These are phyloP conservation scores for Cyclotella atomus DNA, from an alignment of 108 stramenopile species.

Conservation along the genomic window DNA sequence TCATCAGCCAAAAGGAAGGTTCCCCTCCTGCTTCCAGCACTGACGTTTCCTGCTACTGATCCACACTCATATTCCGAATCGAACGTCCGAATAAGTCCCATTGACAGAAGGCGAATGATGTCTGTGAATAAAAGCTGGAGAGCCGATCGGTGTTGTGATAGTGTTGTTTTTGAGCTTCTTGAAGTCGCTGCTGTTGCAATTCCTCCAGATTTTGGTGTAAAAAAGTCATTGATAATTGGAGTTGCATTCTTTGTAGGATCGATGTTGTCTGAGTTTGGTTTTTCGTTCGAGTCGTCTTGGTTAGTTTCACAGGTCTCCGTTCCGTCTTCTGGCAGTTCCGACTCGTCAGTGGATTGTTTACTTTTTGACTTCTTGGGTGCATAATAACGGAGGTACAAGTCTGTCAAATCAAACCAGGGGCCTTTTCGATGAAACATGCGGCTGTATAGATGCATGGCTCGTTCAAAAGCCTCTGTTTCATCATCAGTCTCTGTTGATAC, in stretches of 20 bases:
- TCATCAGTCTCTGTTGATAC: neutral
- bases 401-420: conserved; percentile 78
- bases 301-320: neutral
- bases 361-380: conserved; percentile 32
- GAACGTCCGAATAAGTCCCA: conserved; percentile 80
- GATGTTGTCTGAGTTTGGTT: no score
- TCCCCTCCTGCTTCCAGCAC: conserved; percentile 24
- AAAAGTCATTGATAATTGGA: neutral
- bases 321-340: neutral
- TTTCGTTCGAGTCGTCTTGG: neutral
- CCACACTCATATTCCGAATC: conserved; percentile 84
- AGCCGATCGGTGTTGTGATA: conserved; percentile 15
- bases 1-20: conserved; percentile 64
- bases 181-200: neutral
- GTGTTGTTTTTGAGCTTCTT: neutral
- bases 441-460: conserved; percentile 72
- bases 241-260: neutral
- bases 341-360: neutral
- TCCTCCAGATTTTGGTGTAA: conserved; percentile 15
- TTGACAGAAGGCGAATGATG: conserved; percentile 50
- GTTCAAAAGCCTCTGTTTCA: conserved; percentile 42
- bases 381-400: conserved; percentile 78
- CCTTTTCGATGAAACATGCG: conserved; percentile 83
- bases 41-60: conserved; percentile 55
- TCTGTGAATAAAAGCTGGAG: conserved; percentile 48